Evolutionary conservation across 148 eudicot genomes (phyloP), one percentile per base, ranked within the genome.

Genomic region (Drosera capensis): DNA sequence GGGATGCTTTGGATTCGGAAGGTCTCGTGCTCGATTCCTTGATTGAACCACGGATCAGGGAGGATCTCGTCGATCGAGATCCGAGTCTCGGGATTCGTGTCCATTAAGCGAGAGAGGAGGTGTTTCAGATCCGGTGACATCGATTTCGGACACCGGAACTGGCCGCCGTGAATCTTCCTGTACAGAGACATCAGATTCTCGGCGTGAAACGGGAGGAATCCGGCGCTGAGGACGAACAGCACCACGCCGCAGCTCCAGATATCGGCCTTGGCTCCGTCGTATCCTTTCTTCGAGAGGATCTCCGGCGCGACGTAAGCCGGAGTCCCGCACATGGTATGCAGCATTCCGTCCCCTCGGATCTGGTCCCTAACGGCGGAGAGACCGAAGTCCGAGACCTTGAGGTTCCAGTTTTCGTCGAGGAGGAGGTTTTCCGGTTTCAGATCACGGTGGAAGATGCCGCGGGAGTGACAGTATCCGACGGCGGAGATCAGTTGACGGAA

Each of bases 291-390:
- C 0, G 70, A 72, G 0, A 86, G 49, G 2, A 86, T 66, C 45
- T 86, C 95, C 5, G 94, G 94, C 0, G 94, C 88, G 25, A 84
- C 94, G 43, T 84, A 84, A 1, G 94, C 94, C 0, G 94, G 95
- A 0, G 95, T 86, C 3, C 95, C 95, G 21, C 95, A 86, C 1
- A 73, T 41, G 0, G 95, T 86, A 34, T 78, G 83, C 1, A 86
- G 55, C 37, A 71, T 23, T 0, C 67, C 79, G 46, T 75, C 83
- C 16, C 71, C 49, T 22, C 62, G 56, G 61, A 50, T 59, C 49
- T 68, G 70, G 0, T 52, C 67, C 15, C 45, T 48, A 0, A 83
- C 70, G 0, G 94, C 77, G 20, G 73, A 62, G 17, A 84, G 66
- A 0, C 94, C 94, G 45, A 82, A 82, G 52, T 82, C 94, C 0